These are phyloP conservation scores for Artemisia argyi DNA, from an alignment of 129 eudicot species.

Conservation along the genomic window DNA sequence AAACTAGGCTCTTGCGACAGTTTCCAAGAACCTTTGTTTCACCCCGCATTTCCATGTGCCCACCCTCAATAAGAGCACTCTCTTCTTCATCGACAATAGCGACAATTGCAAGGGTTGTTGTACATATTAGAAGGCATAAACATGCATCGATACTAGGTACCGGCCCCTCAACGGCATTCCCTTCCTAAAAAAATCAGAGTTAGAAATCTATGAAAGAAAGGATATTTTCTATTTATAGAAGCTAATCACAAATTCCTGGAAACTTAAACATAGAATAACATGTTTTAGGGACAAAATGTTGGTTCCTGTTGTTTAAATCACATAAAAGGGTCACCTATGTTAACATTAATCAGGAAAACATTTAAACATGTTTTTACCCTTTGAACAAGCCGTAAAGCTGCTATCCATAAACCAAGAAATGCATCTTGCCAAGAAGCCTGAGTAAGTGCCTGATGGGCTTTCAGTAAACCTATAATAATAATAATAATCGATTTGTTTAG, in stretches of 20 bases:
- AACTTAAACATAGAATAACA: not conserved
- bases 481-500: slow-evolving; percentile 19
- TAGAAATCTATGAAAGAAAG: not conserved
- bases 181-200: slow-evolving; percentile 50
- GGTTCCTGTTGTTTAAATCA: not conserved
- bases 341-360: not conserved
- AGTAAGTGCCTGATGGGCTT: slow-evolving; percentile 85
- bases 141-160: slow-evolving; percentile 92
- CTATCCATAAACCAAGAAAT: slow-evolving; percentile 88
- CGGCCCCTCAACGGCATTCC: slow-evolving; percentile 89
- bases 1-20: slow-evolving; percentile 71
- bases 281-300: not conserved
- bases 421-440: slow-evolving; percentile 87
- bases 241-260: not conserved
- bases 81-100: slow-evolving; percentile 84
- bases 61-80: slow-evolving; percentile 32
- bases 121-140: slow-evolving; percentile 84
- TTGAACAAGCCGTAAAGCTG: slow-evolving; percentile 90
- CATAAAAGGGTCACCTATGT: not conserved
- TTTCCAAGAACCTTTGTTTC: slow-evolving; percentile 53
- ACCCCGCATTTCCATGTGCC: slow-evolving; percentile 33
- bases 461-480: slow-evolving; percentile 67
- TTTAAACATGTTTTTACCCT: slow-evolving; percentile 53
- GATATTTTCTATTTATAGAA: not conserved
- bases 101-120: slow-evolving; percentile 66